These are phyloP conservation scores for Marvania coccoides DNA, from an alignment of 139 green algal species.

Conservation along the genomic window DNA sequence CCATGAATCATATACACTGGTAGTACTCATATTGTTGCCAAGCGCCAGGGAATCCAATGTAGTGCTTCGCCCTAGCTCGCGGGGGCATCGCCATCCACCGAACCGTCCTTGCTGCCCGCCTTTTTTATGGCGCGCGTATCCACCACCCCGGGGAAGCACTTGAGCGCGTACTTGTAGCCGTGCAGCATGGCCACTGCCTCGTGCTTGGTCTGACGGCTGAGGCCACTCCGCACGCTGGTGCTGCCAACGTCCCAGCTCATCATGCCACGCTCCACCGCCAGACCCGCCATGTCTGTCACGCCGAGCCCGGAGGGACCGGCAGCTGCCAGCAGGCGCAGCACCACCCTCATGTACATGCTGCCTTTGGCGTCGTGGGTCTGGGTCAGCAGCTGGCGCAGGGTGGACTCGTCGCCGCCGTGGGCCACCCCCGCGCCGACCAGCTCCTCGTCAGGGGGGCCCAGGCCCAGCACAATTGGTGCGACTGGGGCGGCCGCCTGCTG, in stretches of 20 bases:
- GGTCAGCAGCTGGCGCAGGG: neutral
- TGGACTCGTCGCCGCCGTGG: neutral
- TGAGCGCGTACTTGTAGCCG: neutral
- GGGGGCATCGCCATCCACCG: too few relatives aligned
- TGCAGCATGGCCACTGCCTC: neutral
- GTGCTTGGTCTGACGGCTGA: neutral
- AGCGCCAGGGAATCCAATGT: too few relatives aligned
- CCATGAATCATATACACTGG: too few relatives aligned
- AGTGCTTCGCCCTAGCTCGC: too few relatives aligned
- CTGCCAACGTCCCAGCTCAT: neutral
- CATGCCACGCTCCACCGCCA: neutral
- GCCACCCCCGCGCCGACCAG: neutral
- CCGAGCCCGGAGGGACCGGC: neutral
- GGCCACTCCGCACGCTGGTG: neutral
- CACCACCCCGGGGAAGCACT: conserved; percentile 8
- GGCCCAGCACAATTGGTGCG: too few relatives aligned
- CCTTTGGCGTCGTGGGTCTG: neutral
- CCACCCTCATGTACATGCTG: neutral
- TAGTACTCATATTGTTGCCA: too few relatives aligned
- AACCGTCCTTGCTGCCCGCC: too few relatives aligned
- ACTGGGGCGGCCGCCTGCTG: neutral
- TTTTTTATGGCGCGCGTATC: neutral
- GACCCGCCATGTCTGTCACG: neutral
- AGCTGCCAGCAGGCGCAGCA: neutral
- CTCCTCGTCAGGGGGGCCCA: neutral